These are phyloP conservation scores for Kodamaea derodonti DNA, from an alignment of 1,139 yeast species.

Conservation along the genomic window DNA sequence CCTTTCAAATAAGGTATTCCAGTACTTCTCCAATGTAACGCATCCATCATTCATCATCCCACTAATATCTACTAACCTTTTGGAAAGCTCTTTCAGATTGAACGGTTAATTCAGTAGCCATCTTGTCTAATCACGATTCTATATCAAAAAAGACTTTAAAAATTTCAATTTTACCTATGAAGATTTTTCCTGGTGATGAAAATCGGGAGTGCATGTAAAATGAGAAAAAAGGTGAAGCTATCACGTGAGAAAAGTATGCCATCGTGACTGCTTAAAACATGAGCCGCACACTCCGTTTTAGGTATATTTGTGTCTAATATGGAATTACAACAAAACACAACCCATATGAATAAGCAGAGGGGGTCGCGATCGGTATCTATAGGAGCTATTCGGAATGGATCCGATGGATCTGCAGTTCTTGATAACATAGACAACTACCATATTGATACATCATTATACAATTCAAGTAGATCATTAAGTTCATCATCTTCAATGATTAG, in stretches of 20 bases:
- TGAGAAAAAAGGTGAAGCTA: too few relatives aligned
- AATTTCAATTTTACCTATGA: conserved; percentile 4
- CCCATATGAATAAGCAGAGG: background rate
- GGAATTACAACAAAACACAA: conserved; percentile 4
- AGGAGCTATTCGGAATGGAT: background rate
- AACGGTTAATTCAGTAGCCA: conserved; percentile 99
- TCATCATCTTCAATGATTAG: conserved; percentile 25
- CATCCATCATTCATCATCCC: too few relatives aligned
- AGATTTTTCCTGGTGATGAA: conserved; percentile 5
- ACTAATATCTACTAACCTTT: conserved; percentile 71
- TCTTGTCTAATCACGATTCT: conserved; percentile 37
- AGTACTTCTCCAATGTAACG: too few relatives aligned
- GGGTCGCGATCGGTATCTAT: background rate
- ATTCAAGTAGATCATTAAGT: conserved; percentile 18
- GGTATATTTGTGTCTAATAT: conserved; percentile 3
- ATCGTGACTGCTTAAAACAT: background rate
- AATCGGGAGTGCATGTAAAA: background rate
- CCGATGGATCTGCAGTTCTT: background rate
- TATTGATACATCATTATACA: conserved; percentile 7
- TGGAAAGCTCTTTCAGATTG: conserved; percentile 99
- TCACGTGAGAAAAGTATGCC: background rate
- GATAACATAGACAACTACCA: background rate
- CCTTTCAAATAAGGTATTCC: too few relatives aligned
- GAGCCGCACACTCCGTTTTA: background rate
- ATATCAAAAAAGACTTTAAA: conserved; percentile 10